Evolutionary conservation across 371 early-diverging fungal species (phyloP).

Genomic region (Mortierella sp.): DNA sequence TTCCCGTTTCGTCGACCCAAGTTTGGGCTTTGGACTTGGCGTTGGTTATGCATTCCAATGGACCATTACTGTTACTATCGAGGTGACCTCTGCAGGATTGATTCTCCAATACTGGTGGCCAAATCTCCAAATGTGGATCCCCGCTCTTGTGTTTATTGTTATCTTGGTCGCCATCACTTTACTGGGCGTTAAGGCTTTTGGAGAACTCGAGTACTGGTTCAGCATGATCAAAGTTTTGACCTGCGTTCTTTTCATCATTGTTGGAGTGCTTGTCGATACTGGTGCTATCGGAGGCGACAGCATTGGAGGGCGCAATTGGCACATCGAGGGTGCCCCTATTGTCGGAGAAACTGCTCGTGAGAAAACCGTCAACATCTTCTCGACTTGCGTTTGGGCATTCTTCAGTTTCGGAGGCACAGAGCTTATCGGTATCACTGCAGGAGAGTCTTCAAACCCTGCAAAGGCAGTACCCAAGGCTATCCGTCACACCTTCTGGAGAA

Average conservation of each 20-base stretch:
- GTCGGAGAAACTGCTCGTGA: conserved; percentile 65
- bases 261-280: conserved; percentile 67
- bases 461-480: conserved; percentile 81
- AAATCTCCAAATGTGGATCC: conserved; percentile 47
- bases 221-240: conserved; percentile 68
- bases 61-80: conserved; percentile 86
- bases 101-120: conserved; percentile 85
- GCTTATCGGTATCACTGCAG: conserved; percentile 81
- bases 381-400: conserved; percentile 82
- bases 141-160: conserved; percentile 39
- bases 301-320: conserved; percentile 58
- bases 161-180: conserved; percentile 52
- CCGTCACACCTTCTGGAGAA: conserved; percentile 77
- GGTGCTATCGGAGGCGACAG: conserved; percentile 63
- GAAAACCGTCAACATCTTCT: conserved; percentile 65
- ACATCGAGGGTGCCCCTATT: conserved; percentile 83
- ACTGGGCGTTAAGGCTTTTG: conserved; percentile 59
- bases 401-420: conserved; percentile 91
- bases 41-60: conserved; percentile 86
- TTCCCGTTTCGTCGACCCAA: conserved; percentile 86
- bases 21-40: conserved; percentile 85
- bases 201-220: conserved; percentile 66
- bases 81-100: conserved; percentile 75
- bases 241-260: conserved; percentile 75
- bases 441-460: conserved; percentile 78